Evolutionary conservation across 441 rosid genomes (phyloP), one percentile per base, ranked within the genome.

Genomic region (Pelargonium hybrid): DNA sequence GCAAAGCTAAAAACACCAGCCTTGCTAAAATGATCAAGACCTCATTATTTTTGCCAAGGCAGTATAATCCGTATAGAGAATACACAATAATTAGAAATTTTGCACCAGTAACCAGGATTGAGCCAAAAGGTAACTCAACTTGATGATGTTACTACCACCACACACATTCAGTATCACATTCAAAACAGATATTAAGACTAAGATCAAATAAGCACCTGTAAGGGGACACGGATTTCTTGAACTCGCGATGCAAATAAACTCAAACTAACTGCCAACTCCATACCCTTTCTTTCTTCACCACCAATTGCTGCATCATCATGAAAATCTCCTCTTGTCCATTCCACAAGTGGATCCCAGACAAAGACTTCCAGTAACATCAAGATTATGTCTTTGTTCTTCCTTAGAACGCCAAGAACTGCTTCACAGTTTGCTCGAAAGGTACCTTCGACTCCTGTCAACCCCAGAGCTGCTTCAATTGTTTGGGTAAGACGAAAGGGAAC

Each of bases 401-500:
- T 89, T 68, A 94, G 74, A 76, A 90, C 85, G 76, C 87, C 82
- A 68, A 94, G 65, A 74, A 90, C 92, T 68, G 98, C 97, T 87
- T 92, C 99, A 77, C 98, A 94, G 75, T 84, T 91, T 56, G 88
- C 88, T 80, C 92, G 85, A 81, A 94, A 94, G 69, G 82, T 79
- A 78, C 99, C 99, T 80, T 94, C 99, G 13, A 88, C 75, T 73
- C 99, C 98, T 72, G 98, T 89, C 87, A 94, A 82, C 71, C 99
- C 98, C 69, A 94, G 77, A 64, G 97, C 94, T 68, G 90, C 86
- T 85, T 92, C 99, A 77, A 94, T 87, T 70, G 88, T 90, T 76
- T 90, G 96, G 73, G 98, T 94, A 75, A 94, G 93, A 69, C 99
- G 97, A 76, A 94, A 94, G 75, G 98, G 99, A 79, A 94, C 98